phyloP scores from a whole-genome alignment of 2,329 filamentous ascomycete genomes.

The Ophiostoma angusticollis region DNA sequence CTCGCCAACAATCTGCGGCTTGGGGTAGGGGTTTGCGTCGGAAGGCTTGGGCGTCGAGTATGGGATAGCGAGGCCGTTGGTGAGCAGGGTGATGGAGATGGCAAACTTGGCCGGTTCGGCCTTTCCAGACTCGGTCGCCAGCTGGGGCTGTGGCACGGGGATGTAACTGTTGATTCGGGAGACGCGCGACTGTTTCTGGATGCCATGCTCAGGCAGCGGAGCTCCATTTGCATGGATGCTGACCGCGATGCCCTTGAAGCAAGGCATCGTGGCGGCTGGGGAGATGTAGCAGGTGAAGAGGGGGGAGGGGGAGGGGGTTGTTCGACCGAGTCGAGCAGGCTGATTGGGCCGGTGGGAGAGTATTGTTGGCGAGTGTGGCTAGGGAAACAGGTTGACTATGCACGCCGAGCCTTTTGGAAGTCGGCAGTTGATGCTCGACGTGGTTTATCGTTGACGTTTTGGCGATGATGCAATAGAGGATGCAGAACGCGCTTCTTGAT shows the following conservation, averaged over 20 bases:
- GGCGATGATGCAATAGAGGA: neutral
- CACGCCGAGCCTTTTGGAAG: neutral
- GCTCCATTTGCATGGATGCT: slow-evolving; percentile 77
- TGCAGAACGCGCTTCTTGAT: neutral
- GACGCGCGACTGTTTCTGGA: slow-evolving; percentile 83
- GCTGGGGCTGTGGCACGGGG: slow-evolving; percentile 77
- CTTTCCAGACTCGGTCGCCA: slow-evolving; percentile 58
- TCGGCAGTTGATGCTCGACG: slow-evolving; percentile 3
- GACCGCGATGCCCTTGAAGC: slow-evolving; percentile 97
- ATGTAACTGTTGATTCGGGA: slow-evolving; percentile 96
- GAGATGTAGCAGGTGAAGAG: neutral
- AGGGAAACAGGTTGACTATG: neutral
- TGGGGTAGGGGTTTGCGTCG: slow-evolving; percentile 62
- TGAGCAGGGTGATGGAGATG: slow-evolving; percentile 93
- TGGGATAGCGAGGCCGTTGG: slow-evolving; percentile 74
- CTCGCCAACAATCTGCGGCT: slow-evolving; percentile 42
- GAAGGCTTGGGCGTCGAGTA: slow-evolving; percentile 83
- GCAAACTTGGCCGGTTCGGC: slow-evolving; percentile 92
- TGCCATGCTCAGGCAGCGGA: slow-evolving; percentile 82
- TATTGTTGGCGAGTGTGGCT: slow-evolving; percentile 1
- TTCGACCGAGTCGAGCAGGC: too few relatives aligned
- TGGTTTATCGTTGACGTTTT: neutral
- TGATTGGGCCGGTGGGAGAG: neutral
- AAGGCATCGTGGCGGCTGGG: slow-evolving; percentile 54
- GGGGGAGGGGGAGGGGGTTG: too few relatives aligned